Evolutionary conservation across 2,329 filamentous ascomycete species (phyloP), one percentile per base, ranked within the genome.

Genomic region (Cryphonectria carpinicola): DNA sequence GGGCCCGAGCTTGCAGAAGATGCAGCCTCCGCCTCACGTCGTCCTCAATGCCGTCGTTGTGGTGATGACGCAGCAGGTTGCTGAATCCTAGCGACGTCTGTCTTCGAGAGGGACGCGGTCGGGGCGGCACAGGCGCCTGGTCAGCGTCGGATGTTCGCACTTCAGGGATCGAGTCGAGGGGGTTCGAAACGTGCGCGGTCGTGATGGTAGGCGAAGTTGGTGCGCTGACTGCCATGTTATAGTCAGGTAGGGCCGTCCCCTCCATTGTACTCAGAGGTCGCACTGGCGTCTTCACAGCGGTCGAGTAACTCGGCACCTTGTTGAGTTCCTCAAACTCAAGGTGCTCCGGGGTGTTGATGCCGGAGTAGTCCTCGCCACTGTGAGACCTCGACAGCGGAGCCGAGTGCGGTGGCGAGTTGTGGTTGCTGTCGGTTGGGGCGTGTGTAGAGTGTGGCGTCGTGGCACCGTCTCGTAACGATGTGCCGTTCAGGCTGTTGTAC

Each of bases 221-320:
- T 39, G 84, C 84, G 74, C 84, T 88, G 60, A 87, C 81, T 0
- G 88, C 90, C 2, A 90, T 86, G 69, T 86, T 81, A 77, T 94
- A 94, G 77, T 92, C 89, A 0, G 92, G 92, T 7, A 93, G 84
- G 17, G 80, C 80, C 6, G 82, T 79, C 43, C 84, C 84, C 32
- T 85, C 84, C 8, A 84, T 80, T 60, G 83, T 84, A 65, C 82
- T 84, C 19, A 84, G 84, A 46, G 85, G 84, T 66, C 87, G 85
- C 22, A 89, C 87, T 6, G 89, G 88, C 0, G 90, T 88, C 73
- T 88, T 88, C 37, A 94, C 88, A 0, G 92, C 92, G 1, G 92
- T 94, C 22, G 87, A 87, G 78, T 95, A 95, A 70, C 92, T 94
- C 1, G 92, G 92, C 2, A 95, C 92, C 74, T 92, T 92, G 78